These are phyloP conservation scores for Tylopilus intermedius DNA, from an alignment of 768 basidiomycete genomes.

Conservation along the genomic window DNA sequence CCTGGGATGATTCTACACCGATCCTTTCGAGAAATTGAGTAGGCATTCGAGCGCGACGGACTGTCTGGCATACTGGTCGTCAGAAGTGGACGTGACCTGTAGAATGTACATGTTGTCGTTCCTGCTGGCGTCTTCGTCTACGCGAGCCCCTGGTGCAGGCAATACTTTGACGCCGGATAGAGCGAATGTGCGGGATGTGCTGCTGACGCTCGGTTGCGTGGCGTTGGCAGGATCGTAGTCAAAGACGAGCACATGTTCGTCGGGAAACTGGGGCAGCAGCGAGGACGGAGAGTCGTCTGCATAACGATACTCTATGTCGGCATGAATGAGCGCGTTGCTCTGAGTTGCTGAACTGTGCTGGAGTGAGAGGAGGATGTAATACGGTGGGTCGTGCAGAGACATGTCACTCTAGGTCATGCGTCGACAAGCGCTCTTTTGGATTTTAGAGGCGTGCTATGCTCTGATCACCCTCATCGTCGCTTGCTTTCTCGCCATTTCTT, in stretches of 20 bases:
- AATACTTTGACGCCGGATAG: conserved; percentile 59
- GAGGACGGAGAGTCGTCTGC: conserved; percentile 70
- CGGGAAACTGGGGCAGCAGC: conserved; percentile 52
- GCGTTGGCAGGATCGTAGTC: conserved; percentile 52
- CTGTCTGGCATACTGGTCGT: conserved; percentile 38
- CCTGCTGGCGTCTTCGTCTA: conserved; percentile 42
- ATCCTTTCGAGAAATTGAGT: conserved; percentile 6
- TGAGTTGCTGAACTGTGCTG: conserved; percentile 34
- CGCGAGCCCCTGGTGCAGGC: conserved; percentile 68
- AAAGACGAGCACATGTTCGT: conserved; percentile 72
- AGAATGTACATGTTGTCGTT: conserved; percentile 74
- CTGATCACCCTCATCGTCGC: conserved; percentile 46
- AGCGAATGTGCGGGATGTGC: conserved; percentile 43
- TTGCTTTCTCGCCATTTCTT: conserved; percentile 58
- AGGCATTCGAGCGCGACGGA: not conserved
- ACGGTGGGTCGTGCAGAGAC: conserved; percentile 40
- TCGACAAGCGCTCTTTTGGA: conserved; percentile 40
- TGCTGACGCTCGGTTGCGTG: conserved; percentile 45
- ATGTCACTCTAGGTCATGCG: conserved; percentile 15
- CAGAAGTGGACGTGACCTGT: conserved; percentile 50
- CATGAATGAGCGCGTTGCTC: conserved; percentile 46
- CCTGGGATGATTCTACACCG: conserved; percentile 27
- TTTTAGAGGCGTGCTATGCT: conserved; percentile 52
- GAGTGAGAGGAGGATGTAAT: conserved; percentile 59
- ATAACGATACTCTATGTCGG: conserved; percentile 76